Base-by-base conservation (phyloP, 352 stramenopile genomes). In the Pythium myriotylum region DNA sequence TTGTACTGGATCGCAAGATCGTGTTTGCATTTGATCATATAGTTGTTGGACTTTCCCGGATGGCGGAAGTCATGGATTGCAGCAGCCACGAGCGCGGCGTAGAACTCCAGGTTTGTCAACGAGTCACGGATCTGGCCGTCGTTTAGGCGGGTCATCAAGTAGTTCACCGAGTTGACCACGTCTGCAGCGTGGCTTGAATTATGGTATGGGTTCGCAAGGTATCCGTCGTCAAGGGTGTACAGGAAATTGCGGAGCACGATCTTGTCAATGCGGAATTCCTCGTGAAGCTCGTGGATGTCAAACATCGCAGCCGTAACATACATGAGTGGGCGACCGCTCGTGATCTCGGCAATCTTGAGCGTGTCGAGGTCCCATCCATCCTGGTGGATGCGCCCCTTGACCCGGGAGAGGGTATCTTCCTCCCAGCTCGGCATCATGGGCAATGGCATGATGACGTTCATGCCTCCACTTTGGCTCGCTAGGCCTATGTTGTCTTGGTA, bases 21-120 rank as follows among this genome's bases (percentile, higher is more conserved):
- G 55, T 89, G 76, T 27, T 89, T 85, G 19, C 70, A 68, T 61
- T 91, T 92, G 64, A 94, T 88, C 22, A 92, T 71, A 65, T 93
- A 94, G 62, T 90, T 91, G 72, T 95, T 92, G 12, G 81, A 91
- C 46, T 91, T 92, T 43, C 86, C 86, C 16, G 84, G 84, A 61
- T 96, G 88, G 1, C 81, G 71, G 52, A 94, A 93, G 56, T 96
- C 88, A 53, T 96, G 88, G 58, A 95, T 91, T 2, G 88, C 85
- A 14, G 84, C 86, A 17, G 82, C 85, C 26, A 95, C 73, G 4
- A 95, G 67, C 23, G 84, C 79, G 22, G 84, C 84, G 58, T 89
- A 93, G 45, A 93, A 86, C 59, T 93, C 84, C 16, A 89, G 68
- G 56, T 90, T 89, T 17, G 79, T 91, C 24, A 93, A 70, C 9